Conservation (phyloP, 2,329 filamentous ascomycete genomes). For the Pseudogymnoascus destructans region DNA sequence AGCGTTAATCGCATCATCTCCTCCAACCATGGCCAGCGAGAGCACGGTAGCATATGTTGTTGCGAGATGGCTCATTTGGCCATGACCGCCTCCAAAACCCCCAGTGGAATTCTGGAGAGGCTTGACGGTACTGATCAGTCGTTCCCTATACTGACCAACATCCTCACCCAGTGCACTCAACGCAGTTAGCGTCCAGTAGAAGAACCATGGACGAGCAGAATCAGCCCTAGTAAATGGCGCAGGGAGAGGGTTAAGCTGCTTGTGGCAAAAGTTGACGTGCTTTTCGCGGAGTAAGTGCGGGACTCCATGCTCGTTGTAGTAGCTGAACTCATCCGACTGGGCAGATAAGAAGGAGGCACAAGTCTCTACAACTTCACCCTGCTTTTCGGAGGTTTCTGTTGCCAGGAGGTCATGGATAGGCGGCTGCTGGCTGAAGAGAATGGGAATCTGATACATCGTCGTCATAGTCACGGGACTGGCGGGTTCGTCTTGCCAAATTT, state of each 20-base stretch:
- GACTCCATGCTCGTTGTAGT: constrained; percentile 58
- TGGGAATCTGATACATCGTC: constrained; percentile 30
- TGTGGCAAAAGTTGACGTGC: constrained; percentile 50
- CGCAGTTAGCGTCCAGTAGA: constrained; percentile 81
- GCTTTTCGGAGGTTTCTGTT: constrained; percentile 55
- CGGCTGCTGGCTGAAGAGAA: constrained; percentile 44
- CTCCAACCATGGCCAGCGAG: constrained; percentile 65
- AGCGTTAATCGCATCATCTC: constrained; percentile 56
- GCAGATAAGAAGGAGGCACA: constrained; percentile 55
- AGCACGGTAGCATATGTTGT: constrained; percentile 78
- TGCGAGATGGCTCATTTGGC: constrained; percentile 78
- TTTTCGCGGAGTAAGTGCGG: constrained; percentile 55
- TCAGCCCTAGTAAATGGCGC: constrained; percentile 61
- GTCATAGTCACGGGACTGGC: constrained; percentile 7
- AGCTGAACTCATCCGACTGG: constrained; percentile 33
- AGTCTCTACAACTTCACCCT: constrained; percentile 54
- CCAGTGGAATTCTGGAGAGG: constrained; percentile 73
- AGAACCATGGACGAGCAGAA: constrained; percentile 81
- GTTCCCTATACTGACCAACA: constrained; percentile 47
- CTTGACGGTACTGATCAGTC: constrained; percentile 60
- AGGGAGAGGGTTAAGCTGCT: constrained; percentile 49
- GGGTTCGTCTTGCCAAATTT: constrained; percentile 8
- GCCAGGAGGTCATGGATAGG: constrained; percentile 50
- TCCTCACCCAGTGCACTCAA: constrained; percentile 68
- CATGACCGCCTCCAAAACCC: constrained; percentile 88